Evolutionary conservation across 1,139 yeast species (phyloP).

Genomic region (Candida anutae): DNA sequence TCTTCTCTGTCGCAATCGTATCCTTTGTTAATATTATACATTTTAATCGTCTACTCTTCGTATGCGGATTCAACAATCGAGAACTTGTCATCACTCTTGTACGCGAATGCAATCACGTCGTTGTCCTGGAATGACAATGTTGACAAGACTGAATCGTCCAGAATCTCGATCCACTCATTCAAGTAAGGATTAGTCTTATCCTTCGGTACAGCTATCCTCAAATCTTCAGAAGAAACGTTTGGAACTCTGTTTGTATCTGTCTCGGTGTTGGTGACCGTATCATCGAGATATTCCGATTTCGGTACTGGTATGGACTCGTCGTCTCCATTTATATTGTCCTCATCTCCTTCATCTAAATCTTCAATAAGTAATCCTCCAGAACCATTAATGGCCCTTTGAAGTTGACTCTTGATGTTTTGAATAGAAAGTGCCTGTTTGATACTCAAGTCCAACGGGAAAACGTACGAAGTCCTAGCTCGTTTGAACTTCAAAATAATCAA

Average conservation of each 20-base stretch:
- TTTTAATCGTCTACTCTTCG: slow-evolving; percentile 21
- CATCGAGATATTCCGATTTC: slow-evolving; percentile 9
- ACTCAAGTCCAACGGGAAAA: slow-evolving; percentile 26
- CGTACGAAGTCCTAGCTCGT: slow-evolving; percentile 34
- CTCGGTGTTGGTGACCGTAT: slow-evolving; percentile 1
- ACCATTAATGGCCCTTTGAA: slow-evolving; percentile 31
- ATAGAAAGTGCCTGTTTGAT: slow-evolving; percentile 13
- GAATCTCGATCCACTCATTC: slow-evolving; percentile 32
- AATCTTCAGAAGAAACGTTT: slow-evolving; percentile 10
- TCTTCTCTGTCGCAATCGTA: too few species aligned
- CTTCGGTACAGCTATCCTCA: slow-evolving; percentile 36
- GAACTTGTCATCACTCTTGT: slow-evolving; percentile 28
- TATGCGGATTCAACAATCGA: slow-evolving; percentile 34
- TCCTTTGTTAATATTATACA: too few species aligned
- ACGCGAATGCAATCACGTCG: slow-evolving; percentile 35
- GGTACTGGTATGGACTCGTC: slow-evolving; percentile 22
- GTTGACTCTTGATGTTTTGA: slow-evolving; percentile 20
- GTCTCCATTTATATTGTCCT: slow-evolving; percentile 8
- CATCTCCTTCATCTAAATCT: slow-evolving; percentile 7
- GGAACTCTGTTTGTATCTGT: not conserved
- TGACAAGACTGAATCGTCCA: slow-evolving; percentile 16
- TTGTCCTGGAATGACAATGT: slow-evolving; percentile 28
- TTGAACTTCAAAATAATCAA: slow-evolving; percentile 36
- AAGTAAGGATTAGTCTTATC: slow-evolving; percentile 32
- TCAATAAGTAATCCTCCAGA: slow-evolving; percentile 39